Evolutionary conservation across 306 rosid genomes (phyloP).

Genomic region (Sindora glabra): DNA sequence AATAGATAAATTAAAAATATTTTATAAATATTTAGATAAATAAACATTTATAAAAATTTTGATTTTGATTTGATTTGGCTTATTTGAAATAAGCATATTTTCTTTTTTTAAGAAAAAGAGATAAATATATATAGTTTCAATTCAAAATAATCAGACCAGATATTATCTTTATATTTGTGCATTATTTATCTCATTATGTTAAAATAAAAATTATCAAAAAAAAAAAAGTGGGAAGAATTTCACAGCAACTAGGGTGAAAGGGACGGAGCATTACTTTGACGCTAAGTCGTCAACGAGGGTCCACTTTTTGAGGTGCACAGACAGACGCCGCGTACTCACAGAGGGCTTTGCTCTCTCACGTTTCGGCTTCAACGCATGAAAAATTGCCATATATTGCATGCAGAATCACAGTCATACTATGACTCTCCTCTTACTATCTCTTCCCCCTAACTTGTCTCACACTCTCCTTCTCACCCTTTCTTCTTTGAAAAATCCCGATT

Average conservation of each 20-base stretch:
- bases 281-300: conserved; percentile 7
- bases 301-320: not conserved
- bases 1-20: no score
- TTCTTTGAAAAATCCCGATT: not conserved
- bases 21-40: no score
- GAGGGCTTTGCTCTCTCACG: not conserved
- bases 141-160: no score
- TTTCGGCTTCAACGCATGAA: conserved; percentile 21
- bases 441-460: not conserved
- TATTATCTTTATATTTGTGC: no score
- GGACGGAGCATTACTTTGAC: not conserved
- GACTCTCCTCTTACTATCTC: not conserved
- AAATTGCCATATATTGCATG: conserved; percentile 49
- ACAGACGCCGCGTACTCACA: conserved; percentile 4
- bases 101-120: no score
- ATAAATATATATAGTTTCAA: no score
- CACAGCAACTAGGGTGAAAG: not conserved
- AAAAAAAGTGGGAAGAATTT: not conserved
- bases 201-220: no score
- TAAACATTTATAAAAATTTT: no score
- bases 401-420: conserved; percentile 13
- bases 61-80: no score
- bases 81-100: no score
- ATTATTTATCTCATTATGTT: no score
- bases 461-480: not conserved